Percentiles rank a stretch among this genome's conserved stretches.
Evolutionary conservation across 2,329 filamentous ascomycete species (phyloP).

Genomic region (Fusarium sp.): DNA sequence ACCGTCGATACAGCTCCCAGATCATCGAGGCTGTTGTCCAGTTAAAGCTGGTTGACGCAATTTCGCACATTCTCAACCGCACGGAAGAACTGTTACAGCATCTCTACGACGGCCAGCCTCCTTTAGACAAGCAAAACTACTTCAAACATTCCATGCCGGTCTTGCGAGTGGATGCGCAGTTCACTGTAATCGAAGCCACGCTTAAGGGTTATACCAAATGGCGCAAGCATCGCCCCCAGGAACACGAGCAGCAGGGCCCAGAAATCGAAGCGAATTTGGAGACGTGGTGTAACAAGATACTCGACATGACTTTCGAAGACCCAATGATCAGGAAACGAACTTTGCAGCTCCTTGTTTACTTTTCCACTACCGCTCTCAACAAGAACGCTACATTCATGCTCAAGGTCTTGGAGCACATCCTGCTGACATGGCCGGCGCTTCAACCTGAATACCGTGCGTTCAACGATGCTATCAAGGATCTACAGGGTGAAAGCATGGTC

Average conservation of each 20-base stretch:
- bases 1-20: slow-evolving; percentile 87
- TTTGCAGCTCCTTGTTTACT: slow-evolving; percentile 84
- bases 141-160: slow-evolving; percentile 78
- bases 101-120: slow-evolving; percentile 76
- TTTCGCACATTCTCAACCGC: slow-evolving; percentile 85
- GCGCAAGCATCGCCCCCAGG: slow-evolving; percentile 56
- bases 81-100: slow-evolving; percentile 80
- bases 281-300: slow-evolving; percentile 77
- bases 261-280: slow-evolving; percentile 74
- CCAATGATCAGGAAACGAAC: slow-evolving; percentile 85
- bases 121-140: slow-evolving; percentile 73
- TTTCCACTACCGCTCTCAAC: slow-evolving; percentile 84
- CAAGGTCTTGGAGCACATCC: slow-evolving; percentile 89
- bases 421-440: slow-evolving; percentile 82
- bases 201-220: slow-evolving; percentile 91
- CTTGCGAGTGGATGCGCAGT: slow-evolving; percentile 87
- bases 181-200: slow-evolving; percentile 88
- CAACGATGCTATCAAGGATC: slow-evolving; percentile 88
- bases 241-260: slow-evolving; percentile 63
- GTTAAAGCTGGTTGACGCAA: slow-evolving; percentile 83
- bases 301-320: slow-evolving; percentile 81
- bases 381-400: slow-evolving; percentile 85
- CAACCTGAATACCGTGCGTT: slow-evolving; percentile 78
- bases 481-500: slow-evolving; percentile 85
- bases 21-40: slow-evolving; percentile 90